Evolutionary conservation across 140 eudicot species (phyloP).

Genomic region (Anethum foeniculum): DNA sequence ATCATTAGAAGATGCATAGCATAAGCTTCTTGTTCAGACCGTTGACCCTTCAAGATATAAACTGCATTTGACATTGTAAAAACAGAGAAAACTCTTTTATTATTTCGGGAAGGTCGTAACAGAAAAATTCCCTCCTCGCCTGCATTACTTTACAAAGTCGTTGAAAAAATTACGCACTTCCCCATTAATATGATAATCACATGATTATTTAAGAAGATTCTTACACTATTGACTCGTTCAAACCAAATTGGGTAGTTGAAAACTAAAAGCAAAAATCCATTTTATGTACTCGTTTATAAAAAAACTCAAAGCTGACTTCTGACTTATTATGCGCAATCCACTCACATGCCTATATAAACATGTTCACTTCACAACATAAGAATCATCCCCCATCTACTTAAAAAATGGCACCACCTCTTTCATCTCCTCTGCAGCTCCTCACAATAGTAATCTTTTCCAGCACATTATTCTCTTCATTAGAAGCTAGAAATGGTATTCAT

Average conservation of each 20-base stretch:
- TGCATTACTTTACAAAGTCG: background rate
- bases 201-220: background rate
- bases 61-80: background rate
- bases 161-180: background rate
- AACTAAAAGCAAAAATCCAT: background rate
- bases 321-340: conserved; percentile 9
- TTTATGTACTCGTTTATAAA: background rate
- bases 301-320: background rate
- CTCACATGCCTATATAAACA: background rate
- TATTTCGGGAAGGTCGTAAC: background rate
- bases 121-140: background rate
- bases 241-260: background rate
- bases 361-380: background rate
- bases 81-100: background rate
- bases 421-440: background rate
- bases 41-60: background rate
- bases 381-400: background rate
- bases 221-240: background rate
- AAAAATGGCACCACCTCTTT: background rate
- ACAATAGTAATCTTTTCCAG: background rate
- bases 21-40: background rate
- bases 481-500: background rate
- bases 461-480: background rate
- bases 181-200: background rate
- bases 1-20: background rate